phyloP scores from a whole-genome alignment of 345 rosid species.

The Fremontodendron californicum region DNA sequence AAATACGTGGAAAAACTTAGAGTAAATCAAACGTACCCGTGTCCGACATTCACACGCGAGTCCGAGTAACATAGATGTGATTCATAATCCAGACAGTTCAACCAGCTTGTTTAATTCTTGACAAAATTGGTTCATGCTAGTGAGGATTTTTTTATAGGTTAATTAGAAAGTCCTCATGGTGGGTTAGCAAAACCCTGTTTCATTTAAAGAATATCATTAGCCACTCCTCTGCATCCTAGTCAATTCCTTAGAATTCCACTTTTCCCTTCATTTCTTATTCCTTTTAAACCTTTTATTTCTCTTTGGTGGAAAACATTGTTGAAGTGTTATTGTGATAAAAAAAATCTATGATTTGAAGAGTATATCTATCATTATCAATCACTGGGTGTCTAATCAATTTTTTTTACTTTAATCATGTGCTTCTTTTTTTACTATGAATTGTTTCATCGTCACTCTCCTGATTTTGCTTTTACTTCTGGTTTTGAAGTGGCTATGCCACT shows the following conservation, averaged over 20 bases:
- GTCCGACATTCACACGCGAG: no score
- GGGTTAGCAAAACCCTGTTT: no score
- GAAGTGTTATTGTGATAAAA: neutral
- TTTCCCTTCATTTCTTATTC: neutral
- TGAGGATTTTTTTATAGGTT: neutral
- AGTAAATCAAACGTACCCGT: no score
- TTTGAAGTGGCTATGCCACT: conserved; percentile 45
- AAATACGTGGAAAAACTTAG: no score
- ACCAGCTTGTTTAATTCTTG: neutral
- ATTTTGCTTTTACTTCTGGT: conserved; percentile 1
- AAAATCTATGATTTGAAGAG: neutral
- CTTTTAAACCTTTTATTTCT: no score
- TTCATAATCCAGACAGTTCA: neutral
- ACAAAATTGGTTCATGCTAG: neutral
- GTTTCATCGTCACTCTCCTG: neutral
- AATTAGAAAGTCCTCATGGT: neutral
- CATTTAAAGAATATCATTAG: neutral
- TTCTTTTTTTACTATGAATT: neutral
- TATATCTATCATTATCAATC: neutral
- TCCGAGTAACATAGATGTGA: no score
- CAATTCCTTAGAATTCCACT: neutral
- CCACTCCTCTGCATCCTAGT: neutral
- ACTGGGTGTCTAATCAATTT: neutral
- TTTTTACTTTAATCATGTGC: neutral
- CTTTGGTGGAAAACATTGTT: neutral